Evolutionary conservation across 345 rosid species (phyloP), one percentile per base, ranked within the genome.

Genomic region (Citrus cavaleriei): DNA sequence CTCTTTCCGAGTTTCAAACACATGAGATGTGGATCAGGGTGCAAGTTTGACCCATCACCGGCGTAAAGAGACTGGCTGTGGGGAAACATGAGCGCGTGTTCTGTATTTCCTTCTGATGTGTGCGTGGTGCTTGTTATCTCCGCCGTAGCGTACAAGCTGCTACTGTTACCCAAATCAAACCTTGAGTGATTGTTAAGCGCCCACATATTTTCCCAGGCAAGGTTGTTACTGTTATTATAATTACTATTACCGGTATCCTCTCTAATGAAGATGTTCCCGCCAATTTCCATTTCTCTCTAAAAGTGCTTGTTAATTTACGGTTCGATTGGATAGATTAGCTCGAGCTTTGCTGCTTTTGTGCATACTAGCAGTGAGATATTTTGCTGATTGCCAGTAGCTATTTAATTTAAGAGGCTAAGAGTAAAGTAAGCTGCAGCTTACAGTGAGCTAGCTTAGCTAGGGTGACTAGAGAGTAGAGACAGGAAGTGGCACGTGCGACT

Each of bases 1-100:
- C 90, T 75, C 85, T 90, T 90, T 0, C 93, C 93, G 2, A 90
- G 88, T 75, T 83, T 83, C 78, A 90, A 78, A 81, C 91, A 88
- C 87, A 80, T 88, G 0, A 85, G 84, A 22, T 88, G 90, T 9
- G 89, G 90, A 73, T 87, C 90, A 4, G 88, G 85, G 64, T 77
- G 89, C 78, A 77, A 69, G 69, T 21, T 75, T 32, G 86, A 79
- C 68, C 82, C 87, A 21, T 78, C 82, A 4, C 85, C 85, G 34
- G 34, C 69, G 46, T 85, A 85, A n/a, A 80, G 66, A 27, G 87
- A 78, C 38, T 63, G 76, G n/a, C 64, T 79, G 37, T 38, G 78
- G 7, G 79, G 79, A 62, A 80, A 74, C 78, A 76, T 24, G 35
- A 85, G 77, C 4, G 73, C 79, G 66, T 70, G 76, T 10, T 71